These are phyloP conservation scores for Cutaneotrichosporon cutaneum DNA, from an alignment of 1,284 basidiomycete species.

Conservation along the genomic window DNA sequence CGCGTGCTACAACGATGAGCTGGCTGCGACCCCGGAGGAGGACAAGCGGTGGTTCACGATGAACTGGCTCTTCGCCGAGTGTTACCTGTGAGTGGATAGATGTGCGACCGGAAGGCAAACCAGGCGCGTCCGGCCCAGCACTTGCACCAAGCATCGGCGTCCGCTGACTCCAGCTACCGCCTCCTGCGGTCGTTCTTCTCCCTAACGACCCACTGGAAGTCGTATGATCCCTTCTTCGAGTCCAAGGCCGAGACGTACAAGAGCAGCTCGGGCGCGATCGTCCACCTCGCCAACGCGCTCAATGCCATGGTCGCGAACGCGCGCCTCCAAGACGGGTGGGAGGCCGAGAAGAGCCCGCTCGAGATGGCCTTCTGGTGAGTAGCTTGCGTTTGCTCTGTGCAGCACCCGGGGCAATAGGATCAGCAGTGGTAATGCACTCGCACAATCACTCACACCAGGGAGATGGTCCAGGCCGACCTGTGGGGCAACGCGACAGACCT, in stretches of 20 bases:
- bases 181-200: conserved; percentile 74
- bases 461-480: conserved; percentile 53
- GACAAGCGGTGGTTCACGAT: conserved; percentile 84
- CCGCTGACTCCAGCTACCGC: conserved; percentile 65
- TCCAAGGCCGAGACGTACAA: conserved; percentile 83
- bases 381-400: background rate
- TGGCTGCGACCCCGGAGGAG: conserved; percentile 59
- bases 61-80: conserved; percentile 94
- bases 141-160: too few species aligned
- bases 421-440: too few species aligned
- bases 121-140: too few species aligned
- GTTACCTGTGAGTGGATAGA: conserved; percentile 57
- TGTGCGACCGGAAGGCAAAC: too few species aligned
- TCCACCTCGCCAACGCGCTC: conserved; percentile 55
- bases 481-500: conserved; percentile 55
- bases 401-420: too few species aligned
- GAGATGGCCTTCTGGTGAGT: conserved; percentile 52
- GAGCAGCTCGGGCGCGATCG: conserved; percentile 73
- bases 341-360: conserved; percentile 38
- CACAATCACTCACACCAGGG: conserved; percentile 21
- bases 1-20: conserved; percentile 70
- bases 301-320: conserved; percentile 36
- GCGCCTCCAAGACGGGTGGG: conserved; percentile 36
- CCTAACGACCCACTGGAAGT: conserved; percentile 68
- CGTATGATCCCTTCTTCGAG: conserved; percentile 78